Evolutionary conservation across 192 early-diverging fungal species (phyloP).

Genomic region (Glomus cerebriforme): DNA sequence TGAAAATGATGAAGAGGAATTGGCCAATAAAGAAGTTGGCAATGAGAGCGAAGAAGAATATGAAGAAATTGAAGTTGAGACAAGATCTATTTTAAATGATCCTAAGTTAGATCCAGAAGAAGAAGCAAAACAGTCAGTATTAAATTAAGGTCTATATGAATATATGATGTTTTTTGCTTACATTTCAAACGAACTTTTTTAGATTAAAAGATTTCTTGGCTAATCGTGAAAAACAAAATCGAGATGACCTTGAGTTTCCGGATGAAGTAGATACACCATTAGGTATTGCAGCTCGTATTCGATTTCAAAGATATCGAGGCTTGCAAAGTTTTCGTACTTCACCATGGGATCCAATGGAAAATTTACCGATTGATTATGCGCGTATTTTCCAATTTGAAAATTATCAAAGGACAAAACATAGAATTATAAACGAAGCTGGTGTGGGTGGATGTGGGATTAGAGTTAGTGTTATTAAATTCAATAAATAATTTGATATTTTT

Average conservation of each 20-base stretch:
- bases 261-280: slow-evolving; percentile 97
- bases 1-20: slow-evolving; percentile 41
- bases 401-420: slow-evolving; percentile 76
- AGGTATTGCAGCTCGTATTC: slow-evolving; percentile 75
- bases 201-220: slow-evolving; percentile 60
- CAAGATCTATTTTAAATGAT: slow-evolving; percentile 28
- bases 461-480: background rate
- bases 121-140: slow-evolving; percentile 45
- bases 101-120: slow-evolving; percentile 44
- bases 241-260: slow-evolving; percentile 86
- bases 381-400: slow-evolving; percentile 97
- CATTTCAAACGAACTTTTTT: background rate
- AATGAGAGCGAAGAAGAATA: slow-evolving; percentile 54
- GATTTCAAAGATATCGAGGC: slow-evolving; percentile 95
- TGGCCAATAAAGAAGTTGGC: slow-evolving; percentile 28
- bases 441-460: slow-evolving; percentile 36
- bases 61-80: slow-evolving; percentile 51
- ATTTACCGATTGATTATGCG: slow-evolving; percentile 93
- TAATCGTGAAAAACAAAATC: slow-evolving; percentile 62
- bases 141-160: background rate
- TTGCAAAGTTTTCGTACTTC: slow-evolving; percentile 93
- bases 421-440: slow-evolving; percentile 61
- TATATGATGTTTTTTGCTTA: background rate
- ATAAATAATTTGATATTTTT: background rate
- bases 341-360: slow-evolving; percentile 98